phyloP scores from a whole-genome alignment of 2,329 filamentous ascomycete species.

The Colletotrichum plurivorum region DNA sequence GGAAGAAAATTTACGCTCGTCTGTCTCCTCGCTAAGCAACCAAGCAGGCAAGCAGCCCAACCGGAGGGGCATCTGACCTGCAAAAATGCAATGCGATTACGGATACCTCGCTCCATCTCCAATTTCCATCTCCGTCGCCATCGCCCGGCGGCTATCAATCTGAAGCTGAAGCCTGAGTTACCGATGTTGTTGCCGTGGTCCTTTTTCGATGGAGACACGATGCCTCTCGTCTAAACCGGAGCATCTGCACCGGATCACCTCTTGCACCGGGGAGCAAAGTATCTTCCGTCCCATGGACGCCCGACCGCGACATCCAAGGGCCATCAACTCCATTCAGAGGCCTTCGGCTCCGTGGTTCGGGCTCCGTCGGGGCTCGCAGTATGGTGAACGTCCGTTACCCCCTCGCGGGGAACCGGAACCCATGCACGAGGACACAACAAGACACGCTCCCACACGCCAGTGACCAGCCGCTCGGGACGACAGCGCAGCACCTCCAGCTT shows the following conservation, averaged over 20 bases:
- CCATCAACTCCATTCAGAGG: too few relatives aligned
- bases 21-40: too few relatives aligned
- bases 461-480: constrained; percentile 8
- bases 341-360: constrained; percentile 18
- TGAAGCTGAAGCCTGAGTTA: neutral
- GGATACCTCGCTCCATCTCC: constrained; percentile 1
- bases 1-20: too few relatives aligned
- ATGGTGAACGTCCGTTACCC: neutral
- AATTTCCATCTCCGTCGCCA: neutral
- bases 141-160: neutral
- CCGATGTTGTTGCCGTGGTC: neutral
- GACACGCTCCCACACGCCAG: neutral
- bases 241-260: too few relatives aligned
- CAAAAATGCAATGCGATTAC: neutral
- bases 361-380: neutral
- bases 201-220: neutral
- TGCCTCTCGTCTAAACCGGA: too few relatives aligned
- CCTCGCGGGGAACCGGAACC: neutral
- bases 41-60: too few relatives aligned
- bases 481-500: neutral
- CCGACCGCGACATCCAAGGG: too few relatives aligned
- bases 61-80: neutral
- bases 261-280: too few relatives aligned
- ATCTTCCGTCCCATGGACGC: neutral
- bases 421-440: neutral